Conservation (phyloP, 805 yeast genomes). For the Spathaspora hagerdaliae region DNA sequence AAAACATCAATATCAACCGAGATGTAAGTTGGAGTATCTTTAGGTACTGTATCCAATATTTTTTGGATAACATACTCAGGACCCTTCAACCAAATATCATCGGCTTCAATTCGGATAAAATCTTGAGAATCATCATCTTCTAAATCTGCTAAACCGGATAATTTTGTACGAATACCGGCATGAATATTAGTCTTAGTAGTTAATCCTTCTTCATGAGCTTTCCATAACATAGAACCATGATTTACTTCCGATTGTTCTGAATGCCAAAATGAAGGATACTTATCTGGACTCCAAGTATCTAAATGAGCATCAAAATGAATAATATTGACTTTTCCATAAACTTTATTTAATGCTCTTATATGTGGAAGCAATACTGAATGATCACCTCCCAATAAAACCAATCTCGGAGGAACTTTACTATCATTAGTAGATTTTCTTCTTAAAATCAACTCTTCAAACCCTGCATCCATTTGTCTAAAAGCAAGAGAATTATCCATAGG, state of each 20-base stretch:
- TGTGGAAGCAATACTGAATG: slow-evolving; percentile 75
- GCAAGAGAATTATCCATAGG: slow-evolving; percentile 58
- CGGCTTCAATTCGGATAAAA: slow-evolving; percentile 66
- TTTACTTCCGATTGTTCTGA: slow-evolving; percentile 59
- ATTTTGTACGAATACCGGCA: slow-evolving; percentile 72
- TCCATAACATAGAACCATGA: slow-evolving; percentile 87
- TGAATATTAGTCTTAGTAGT: slow-evolving; percentile 59
- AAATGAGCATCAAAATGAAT: slow-evolving; percentile 84
- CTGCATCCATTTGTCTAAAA: slow-evolving; percentile 50
- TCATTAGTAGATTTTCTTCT: slow-evolving; percentile 23
- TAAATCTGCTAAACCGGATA: slow-evolving; percentile 62
- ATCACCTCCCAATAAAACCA: slow-evolving; percentile 78
- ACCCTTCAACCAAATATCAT: slow-evolving; percentile 70
- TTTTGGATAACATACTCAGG: slow-evolving; percentile 51
- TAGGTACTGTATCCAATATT: slow-evolving; percentile 53
- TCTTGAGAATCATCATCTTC: slow-evolving; percentile 65
- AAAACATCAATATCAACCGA: slow-evolving; percentile 72
- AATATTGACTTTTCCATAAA: slow-evolving; percentile 66
- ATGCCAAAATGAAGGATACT: slow-evolving; percentile 63
- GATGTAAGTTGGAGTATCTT: slow-evolving; percentile 65
- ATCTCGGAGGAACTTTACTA: slow-evolving; percentile 47
- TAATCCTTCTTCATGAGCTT: slow-evolving; percentile 69
- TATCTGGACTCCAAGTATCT: slow-evolving; percentile 75
- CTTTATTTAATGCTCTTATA: slow-evolving; percentile 54
- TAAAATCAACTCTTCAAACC: slow-evolving; percentile 53